A percentile compares a stretch with the other conserved stretches of the same genome.
These are phyloP conservation scores for Suillus brevipes DNA, from an alignment of 768 basidiomycete species.

Conservation along the genomic window DNA sequence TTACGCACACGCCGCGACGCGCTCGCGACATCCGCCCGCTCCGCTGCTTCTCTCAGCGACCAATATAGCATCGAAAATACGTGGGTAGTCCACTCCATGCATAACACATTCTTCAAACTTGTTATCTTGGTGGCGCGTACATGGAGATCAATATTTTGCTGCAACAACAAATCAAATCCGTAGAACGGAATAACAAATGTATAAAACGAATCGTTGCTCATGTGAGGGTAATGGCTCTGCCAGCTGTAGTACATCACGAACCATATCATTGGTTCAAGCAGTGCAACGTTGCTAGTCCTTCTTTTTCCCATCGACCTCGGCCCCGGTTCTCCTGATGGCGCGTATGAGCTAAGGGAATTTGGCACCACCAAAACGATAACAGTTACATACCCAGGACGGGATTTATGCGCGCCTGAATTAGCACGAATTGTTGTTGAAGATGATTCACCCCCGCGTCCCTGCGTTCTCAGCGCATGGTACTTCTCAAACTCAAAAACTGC, in stretches of 20 bases:
- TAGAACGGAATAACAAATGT: neutral
- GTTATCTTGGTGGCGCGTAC: neutral
- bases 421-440: neutral
- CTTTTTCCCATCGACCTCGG: conserved; percentile 5
- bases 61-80: conserved; percentile 1
- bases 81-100: neutral
- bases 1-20: neutral
- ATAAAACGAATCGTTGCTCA: neutral
- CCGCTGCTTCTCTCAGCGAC: neutral
- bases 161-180: neutral
- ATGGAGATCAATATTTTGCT: neutral
- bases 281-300: neutral
- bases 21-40: neutral
- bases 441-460: neutral
- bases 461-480: neutral
- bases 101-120: neutral
- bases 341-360: neutral
- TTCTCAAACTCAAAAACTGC: neutral
- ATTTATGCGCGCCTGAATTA: neutral
- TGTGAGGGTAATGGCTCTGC: neutral
- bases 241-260: neutral
- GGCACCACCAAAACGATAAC: neutral
- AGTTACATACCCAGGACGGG: neutral
- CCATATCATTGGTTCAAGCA: neutral
- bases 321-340: conserved; percentile 1